Evolutionary conservation across 176 grass and related monocot species (phyloP), one percentile per base, ranked within the genome.

Genomic region (Raddia guianensis): DNA sequence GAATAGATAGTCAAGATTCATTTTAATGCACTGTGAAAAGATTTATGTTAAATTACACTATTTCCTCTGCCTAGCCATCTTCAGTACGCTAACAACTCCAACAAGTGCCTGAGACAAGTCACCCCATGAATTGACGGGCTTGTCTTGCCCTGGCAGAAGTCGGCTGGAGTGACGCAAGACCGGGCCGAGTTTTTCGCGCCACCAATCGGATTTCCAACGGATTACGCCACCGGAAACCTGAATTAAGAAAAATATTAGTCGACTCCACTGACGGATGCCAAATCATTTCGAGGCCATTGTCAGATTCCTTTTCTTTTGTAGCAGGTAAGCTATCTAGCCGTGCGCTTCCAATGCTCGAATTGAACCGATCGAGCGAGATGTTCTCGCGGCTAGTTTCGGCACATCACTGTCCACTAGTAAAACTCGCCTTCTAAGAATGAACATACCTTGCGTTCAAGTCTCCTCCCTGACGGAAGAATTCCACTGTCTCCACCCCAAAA

Each of bases 381-480:
- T 73, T 19, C 34, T 70, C 34, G 80, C 67, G 4, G 37, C 37
- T 40, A 5, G 62, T 57, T 57, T 59, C 27, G 0, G 18, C 6
- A 8, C 13, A 73, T 89, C 77, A 12, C 72, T 89, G 87, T 89
- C 77, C 56, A 59, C 77, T 64, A 77, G 82, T 69, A 81, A 85
- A 89, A 85, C 77, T 85, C 82, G 56, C 57, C 85, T 91, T 87
- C 85, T 72, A 81, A 85, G 76, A 77, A 70, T 87, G n/a, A 77
- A 57, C 70, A 81, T 77, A 76, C 53, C 72, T 91, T 87, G 89
- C 89, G 85, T 91, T 82, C 76, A 87, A 91, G 85, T 81, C 77
- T 87, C 64, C 72, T 63, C 27, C 16, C 71, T 48, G 55, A 34
- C 20, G 6, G 50, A 61, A 75, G 50, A 61, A 75, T 62, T 74